Evolutionary conservation across 768 basidiomycete species (phyloP), one percentile per base, ranked within the genome.

Genomic region (Tulasnella calospora): DNA sequence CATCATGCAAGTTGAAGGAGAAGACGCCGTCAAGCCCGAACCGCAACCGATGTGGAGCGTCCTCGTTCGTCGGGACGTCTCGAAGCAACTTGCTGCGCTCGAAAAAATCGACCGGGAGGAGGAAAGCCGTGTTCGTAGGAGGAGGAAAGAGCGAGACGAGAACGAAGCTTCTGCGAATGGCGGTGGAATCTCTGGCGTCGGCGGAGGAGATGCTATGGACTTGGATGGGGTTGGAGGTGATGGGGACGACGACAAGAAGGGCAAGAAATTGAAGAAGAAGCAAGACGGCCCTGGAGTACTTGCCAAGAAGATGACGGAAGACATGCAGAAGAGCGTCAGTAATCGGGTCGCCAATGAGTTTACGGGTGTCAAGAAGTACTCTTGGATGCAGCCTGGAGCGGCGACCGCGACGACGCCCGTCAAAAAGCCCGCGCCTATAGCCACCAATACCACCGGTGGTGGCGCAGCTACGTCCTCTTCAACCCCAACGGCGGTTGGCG

Each of bases 281-380:
- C 91, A 92, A 83, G 93, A 94, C 41, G 92, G 92, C 0, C 93
- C 94, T 0, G 92, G 93, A 15, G 92, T 94, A 15, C 93, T 92
- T 0, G 93, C 94, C 76, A 86, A 92, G 78, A 95, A 95, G 82
- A 94, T 96, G 93, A 92, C 91, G 7, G 95, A 95, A 84, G 95
- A 96, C 81, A 92, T 94, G 81, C 87, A 91, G 81, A 96, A 96
- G 87, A 95, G 94, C 83, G 91, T 96, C 91, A 92, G 92, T 44
- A 95, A 97, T 83, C 92, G 92, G 33, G 92, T 93, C 8, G 95
- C 95, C 33, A 92, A 91, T 80, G 94, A 94, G 83, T 94, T 94
- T 7, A 93, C 94, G n/a, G 95, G 95, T 0, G 90, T 84, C 74
- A 90, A 92, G 30, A 92, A 91, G 84, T 96, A 95, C 81, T 88